phyloP scores from a whole-genome alignment of 208 protist species.

The Tritrichomonas musculus region DNA sequence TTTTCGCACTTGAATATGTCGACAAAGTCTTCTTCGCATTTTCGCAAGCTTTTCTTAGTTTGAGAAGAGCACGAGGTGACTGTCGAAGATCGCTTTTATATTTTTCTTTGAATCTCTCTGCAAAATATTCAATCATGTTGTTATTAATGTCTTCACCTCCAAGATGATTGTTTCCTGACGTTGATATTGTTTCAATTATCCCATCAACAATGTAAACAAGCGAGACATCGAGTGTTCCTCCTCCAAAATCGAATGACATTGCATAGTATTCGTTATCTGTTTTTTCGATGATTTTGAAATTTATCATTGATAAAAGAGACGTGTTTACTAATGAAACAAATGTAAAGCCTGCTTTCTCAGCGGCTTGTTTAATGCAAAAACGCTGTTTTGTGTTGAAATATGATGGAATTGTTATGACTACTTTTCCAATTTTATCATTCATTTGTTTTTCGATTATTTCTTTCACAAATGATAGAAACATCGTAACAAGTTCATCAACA shows the following conservation, averaged over 20 bases:
- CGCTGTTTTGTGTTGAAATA: slow-evolving; percentile 97
- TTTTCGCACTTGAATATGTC: slow-evolving; percentile 58
- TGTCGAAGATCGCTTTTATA: slow-evolving; percentile 63
- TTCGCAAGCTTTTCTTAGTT: slow-evolving; percentile 65
- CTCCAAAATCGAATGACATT: slow-evolving; percentile 59
- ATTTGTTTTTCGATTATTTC: slow-evolving; percentile 82
- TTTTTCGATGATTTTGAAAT: slow-evolving; percentile 86
- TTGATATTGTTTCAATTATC: slow-evolving; percentile 85
- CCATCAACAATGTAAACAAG: slow-evolving; percentile 91
- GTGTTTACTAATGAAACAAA: slow-evolving; percentile 96
- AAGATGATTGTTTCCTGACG: slow-evolving; percentile 83
- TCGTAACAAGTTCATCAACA: slow-evolving; percentile 91
- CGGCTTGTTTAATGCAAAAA: slow-evolving; percentile 90
- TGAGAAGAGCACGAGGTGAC: slow-evolving; percentile 57
- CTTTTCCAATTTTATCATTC: slow-evolving; percentile 73
- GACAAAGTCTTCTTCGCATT: slow-evolving; percentile 77
- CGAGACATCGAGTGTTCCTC: slow-evolving; percentile 77
- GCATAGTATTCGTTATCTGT: slow-evolving; percentile 34
- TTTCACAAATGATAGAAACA: slow-evolving; percentile 88
- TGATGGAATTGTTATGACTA: slow-evolving; percentile 89
- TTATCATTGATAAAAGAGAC: slow-evolving; percentile 90
- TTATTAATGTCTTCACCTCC: slow-evolving; percentile 79
- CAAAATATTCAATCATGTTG: slow-evolving; percentile 87
- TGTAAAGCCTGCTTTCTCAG: slow-evolving; percentile 86
- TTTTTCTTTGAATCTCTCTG: slow-evolving; percentile 83